A percentile compares a stretch with the other conserved stretches of the same genome.
These are phyloP conservation scores for Diaporthe nobilis DNA, from an alignment of 2,329 filamentous ascomycete species.

Conservation along the genomic window DNA sequence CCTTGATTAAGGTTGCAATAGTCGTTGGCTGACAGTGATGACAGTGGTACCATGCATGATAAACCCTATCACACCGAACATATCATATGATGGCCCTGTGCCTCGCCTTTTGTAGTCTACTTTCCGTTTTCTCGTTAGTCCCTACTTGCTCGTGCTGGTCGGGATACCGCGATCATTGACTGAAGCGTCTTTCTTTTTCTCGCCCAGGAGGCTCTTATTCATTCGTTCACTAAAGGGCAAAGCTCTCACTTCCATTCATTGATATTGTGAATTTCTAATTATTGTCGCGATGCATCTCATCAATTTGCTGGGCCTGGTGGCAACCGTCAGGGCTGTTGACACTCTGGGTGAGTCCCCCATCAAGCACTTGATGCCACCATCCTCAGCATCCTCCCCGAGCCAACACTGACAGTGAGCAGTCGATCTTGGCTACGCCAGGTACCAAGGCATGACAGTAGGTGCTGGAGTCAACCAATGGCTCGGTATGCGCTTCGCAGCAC, in stretches of 20 bases:
- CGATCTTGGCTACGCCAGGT: slow-evolving; percentile 36
- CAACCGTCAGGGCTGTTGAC: background rate
- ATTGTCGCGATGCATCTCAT: background rate
- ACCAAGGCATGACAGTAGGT: slow-evolving; percentile 31
- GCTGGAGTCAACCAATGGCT: slow-evolving; percentile 36
- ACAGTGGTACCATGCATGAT: background rate
- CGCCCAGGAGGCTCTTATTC: slow-evolving; percentile 26
- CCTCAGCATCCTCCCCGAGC: background rate
- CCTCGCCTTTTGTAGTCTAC: background rate
- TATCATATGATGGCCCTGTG: background rate
- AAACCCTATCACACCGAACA: background rate
- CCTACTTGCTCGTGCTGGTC: background rate
- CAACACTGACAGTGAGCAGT: background rate
- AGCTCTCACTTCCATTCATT: background rate
- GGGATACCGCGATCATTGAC: slow-evolving; percentile 3
- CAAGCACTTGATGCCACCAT: too few species aligned
- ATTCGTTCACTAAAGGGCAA: slow-evolving; percentile 7
- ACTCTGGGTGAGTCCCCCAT: slow-evolving; percentile 1
- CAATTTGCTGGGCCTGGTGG: background rate
- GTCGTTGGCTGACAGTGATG: background rate
- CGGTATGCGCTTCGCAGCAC: slow-evolving; percentile 30
- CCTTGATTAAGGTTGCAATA: background rate
- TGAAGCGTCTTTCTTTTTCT: slow-evolving; percentile 2
- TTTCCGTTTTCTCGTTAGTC: too few species aligned
- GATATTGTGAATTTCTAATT: background rate